Evolutionary conservation across 352 stramenopile species (phyloP), one percentile per base, ranked within the genome.

Genomic region (Globisporangium perplexum): DNA sequence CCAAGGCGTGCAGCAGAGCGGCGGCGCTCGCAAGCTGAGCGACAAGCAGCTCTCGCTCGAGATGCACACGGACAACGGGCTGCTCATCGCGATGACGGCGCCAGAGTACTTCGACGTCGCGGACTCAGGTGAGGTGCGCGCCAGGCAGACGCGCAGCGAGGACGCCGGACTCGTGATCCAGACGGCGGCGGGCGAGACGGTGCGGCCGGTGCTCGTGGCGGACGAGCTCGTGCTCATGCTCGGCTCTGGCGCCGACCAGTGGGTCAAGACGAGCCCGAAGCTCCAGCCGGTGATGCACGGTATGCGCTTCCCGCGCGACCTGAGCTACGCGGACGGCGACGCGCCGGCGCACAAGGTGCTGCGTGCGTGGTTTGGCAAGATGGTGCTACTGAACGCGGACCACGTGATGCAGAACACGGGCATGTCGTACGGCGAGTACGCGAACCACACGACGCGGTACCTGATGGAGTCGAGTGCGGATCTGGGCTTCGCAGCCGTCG

Each of bases 141-240:
- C 60, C 45, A 69, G 71, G 51, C 39, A 73, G 30, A 86, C 77
- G n/a, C 56, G 74, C 55, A 72, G 58, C 23, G 54, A 86, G 59
- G 77, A 88, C 55, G 75, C 76, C 0, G 83, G 83, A 0, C 52
- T 93, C 28, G 61, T 88, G 10, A 89, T 93, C 52, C 60, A 89
- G 59, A 75, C 68, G 14, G 57, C 64, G 15, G 63, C 68, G 18
- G 75, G 76, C 20, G 66, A 87, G 54, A 69, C 72, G 15, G 76
- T 89, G 49, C 76, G 71, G 15, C 80, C 80, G 0, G 53, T 84
- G n/a, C 63, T 90, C 20, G 61, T 85, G 30, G 58, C 68, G 0
- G 76, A 90, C 59, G 83, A 93, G 48, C 69, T 93, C 35, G 69
- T 93, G 62, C 68, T 93, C 48, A 93, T 93, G 83, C 56, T 89